Percentiles rank a stretch among this genome's conserved stretches.
These are phyloP conservation scores for Moelleriella libera DNA, from an alignment of 2,329 filamentous ascomycete species.

Conservation along the genomic window DNA sequence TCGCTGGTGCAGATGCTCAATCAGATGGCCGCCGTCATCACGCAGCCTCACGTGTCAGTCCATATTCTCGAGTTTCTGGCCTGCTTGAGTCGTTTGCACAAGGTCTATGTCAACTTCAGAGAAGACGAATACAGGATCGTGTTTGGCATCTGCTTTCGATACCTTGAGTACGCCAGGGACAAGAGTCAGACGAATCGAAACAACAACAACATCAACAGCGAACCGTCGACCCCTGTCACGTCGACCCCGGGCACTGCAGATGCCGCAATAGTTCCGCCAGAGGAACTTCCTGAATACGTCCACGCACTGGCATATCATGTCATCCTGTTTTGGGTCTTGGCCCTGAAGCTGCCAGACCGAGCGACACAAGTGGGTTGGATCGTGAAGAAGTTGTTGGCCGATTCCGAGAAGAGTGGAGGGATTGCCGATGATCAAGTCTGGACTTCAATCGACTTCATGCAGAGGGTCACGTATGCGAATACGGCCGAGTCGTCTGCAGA, in stretches of 20 bases:
- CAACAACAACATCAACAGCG: constrained; percentile 28
- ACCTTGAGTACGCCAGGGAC: constrained; percentile 77
- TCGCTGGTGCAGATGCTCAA: constrained; percentile 74
- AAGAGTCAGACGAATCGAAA: constrained; percentile 34
- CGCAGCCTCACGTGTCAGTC: constrained; percentile 77
- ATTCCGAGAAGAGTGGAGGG: constrained; percentile 54
- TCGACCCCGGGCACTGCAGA: constrained; percentile 9
- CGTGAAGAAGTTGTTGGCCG: constrained; percentile 69
- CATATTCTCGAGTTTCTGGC: constrained; percentile 96
- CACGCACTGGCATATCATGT: constrained; percentile 90
- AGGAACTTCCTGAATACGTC: constrained; percentile 84
- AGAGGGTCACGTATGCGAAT: constrained; percentile 73
- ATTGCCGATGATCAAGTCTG: constrained; percentile 82
- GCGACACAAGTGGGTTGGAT: constrained; percentile 83
- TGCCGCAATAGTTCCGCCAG: constrained; percentile 29
- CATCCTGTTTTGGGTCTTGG: constrained; percentile 93
- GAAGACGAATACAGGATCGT: constrained; percentile 88
- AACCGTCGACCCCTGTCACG: constrained; percentile 18
- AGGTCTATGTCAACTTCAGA: constrained; percentile 76
- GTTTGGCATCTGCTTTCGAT: constrained; percentile 89
- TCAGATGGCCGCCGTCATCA: constrained; percentile 93
- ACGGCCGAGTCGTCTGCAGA: constrained; percentile 62
- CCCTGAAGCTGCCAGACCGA: constrained; percentile 71
- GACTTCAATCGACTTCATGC: constrained; percentile 91
- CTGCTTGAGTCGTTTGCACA: constrained; percentile 68